These are phyloP conservation scores for Dothidotthia symphoricarpi DNA, from an alignment of 2,329 filamentous ascomycete genomes.

Conservation along the genomic window DNA sequence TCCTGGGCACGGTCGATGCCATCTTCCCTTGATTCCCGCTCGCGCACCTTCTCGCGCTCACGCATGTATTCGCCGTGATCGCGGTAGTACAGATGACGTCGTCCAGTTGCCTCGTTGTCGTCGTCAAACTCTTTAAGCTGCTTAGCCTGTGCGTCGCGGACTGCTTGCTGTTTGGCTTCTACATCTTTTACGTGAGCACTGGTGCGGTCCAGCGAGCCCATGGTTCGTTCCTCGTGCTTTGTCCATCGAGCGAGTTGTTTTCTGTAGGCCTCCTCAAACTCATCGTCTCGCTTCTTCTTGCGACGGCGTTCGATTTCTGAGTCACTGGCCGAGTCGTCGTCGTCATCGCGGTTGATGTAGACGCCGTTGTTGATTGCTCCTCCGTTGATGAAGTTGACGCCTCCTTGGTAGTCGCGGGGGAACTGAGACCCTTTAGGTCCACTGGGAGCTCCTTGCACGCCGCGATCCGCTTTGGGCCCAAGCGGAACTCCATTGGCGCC, in stretches of 20 bases:
- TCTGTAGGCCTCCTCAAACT: conserved; percentile 75
- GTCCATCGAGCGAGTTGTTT: conserved; percentile 89
- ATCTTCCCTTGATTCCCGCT: conserved; percentile 72
- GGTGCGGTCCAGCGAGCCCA: conserved; percentile 82
- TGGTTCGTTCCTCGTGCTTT: conserved; percentile 80
- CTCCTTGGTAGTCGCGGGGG: conserved; percentile 71
- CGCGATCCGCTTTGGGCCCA: conserved; percentile 64
- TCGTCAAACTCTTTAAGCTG: conserved; percentile 84
- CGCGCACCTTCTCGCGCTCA: conserved; percentile 71
- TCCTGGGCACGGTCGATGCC: conserved; percentile 80
- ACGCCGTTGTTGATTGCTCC: conserved; percentile 61
- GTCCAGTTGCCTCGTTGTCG: conserved; percentile 72
- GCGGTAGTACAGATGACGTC: conserved; percentile 77
- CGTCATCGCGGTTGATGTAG: conserved; percentile 63
- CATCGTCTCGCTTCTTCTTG: conserved; percentile 67
- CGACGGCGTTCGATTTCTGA: conserved; percentile 76
- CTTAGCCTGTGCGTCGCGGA: conserved; percentile 66
- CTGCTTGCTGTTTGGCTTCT: conserved; percentile 61
- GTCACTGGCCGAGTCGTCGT: conserved; percentile 85
- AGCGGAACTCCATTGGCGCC: conserved; percentile 74
- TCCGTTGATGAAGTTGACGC: conserved; percentile 80
- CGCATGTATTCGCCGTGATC: conserved; percentile 83
- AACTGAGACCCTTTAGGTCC: conserved; percentile 66
- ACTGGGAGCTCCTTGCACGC: conserved; percentile 72
- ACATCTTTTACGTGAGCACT: conserved; percentile 77